phyloP scores from a whole-genome alignment of 495 filamentous ascomycete genomes.

The Jackrogersella multiformis region DNA sequence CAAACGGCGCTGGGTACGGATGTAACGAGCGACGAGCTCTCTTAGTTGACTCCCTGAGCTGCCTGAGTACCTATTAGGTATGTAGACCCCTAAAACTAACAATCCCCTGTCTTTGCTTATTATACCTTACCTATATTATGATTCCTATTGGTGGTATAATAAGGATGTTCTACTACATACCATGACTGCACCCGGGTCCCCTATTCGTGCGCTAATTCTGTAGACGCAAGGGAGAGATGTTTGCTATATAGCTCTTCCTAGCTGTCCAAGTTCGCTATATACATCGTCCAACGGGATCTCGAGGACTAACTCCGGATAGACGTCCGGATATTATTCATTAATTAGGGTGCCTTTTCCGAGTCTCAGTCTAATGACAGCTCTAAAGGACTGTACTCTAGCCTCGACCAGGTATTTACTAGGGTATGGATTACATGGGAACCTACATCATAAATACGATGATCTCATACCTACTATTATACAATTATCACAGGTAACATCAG shows the following conservation, averaged over 20 bases:
- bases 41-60: neutral
- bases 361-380: neutral
- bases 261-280: neutral
- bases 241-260: constrained; percentile 1
- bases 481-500: no score
- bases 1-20: constrained; percentile 1
- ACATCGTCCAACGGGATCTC: neutral
- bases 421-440: no score
- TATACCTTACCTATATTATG: neutral
- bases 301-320: neutral
- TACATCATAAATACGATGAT: no score
- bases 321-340: neutral
- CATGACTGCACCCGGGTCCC: neutral
- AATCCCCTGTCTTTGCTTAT: neutral
- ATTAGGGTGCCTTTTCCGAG: neutral
- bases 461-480: no score
- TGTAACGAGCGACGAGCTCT: neutral
- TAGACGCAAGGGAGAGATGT: neutral
- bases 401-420: no score
- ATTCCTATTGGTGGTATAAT: neutral
- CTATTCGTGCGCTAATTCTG: neutral
- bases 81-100: neutral
- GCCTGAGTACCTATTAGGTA: neutral
- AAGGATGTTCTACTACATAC: neutral
- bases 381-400: neutral